Conservation (phyloP, 768 basidiomycete genomes). For the Flagelloscypha sp. region DNA sequence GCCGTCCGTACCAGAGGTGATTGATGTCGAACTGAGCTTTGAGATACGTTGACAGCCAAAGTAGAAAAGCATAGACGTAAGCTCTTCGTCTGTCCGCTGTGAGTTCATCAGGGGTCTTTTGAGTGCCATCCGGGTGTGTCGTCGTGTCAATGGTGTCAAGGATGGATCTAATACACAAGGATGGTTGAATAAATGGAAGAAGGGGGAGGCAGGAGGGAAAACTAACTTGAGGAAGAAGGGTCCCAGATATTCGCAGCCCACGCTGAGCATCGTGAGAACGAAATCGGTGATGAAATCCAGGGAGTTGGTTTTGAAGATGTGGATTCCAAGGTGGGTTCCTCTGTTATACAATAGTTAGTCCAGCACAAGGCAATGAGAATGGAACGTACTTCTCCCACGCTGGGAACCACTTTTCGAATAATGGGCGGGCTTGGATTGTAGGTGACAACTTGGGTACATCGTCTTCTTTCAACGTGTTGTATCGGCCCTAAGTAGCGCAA, state of each 20-base stretch:
- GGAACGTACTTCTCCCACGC: too few species aligned
- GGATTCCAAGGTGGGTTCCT: too few species aligned
- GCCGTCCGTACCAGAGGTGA: constrained; percentile 38
- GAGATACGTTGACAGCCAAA: constrained; percentile 31
- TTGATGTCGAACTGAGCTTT: constrained; percentile 32
- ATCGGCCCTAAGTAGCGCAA: constrained; percentile 9
- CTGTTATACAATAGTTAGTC: too few species aligned
- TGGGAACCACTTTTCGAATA: constrained; percentile 17
- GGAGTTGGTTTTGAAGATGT: too few species aligned
- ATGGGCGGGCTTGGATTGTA: constrained; percentile 14
- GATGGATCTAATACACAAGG: constrained; percentile 15
- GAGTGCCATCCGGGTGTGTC: constrained; percentile 25
- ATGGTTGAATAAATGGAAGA: background rate
- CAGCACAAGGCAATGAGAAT: background rate
- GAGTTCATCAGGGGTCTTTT: background rate
- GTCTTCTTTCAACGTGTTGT: constrained; percentile 14
- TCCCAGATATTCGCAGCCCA: constrained; percentile 39
- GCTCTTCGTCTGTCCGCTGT: constrained; percentile 32
- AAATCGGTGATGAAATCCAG: too few species aligned
- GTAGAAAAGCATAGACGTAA: constrained; percentile 41
- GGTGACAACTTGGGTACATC: constrained; percentile 19
- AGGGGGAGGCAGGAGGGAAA: too few species aligned
- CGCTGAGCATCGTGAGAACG: constrained; percentile 30
- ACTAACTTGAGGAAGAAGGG: constrained; percentile 43
- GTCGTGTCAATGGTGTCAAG: constrained; percentile 25